These are phyloP conservation scores for Biancaea sappan DNA, from an alignment of 306 rosid genomes.

Conservation along the genomic window DNA sequence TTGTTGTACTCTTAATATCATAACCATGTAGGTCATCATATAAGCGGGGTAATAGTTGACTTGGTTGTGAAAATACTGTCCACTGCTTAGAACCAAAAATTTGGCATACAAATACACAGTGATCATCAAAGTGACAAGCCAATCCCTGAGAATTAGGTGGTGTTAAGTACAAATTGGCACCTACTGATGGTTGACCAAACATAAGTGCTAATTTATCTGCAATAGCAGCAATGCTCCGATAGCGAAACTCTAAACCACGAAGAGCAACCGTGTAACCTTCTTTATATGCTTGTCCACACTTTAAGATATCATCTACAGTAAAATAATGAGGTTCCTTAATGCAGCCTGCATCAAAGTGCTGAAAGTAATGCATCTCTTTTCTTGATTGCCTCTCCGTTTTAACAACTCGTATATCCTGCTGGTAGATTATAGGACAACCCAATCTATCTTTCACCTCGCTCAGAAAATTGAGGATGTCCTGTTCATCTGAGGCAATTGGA, in stretches of 20 bases:
- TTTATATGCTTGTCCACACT: constrained; percentile 67
- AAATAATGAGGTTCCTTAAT: constrained; percentile 48
- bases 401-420: constrained; percentile 79
- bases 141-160: constrained; percentile 89
- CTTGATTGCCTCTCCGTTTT: constrained; percentile 54
- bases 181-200: constrained; percentile 90
- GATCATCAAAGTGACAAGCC: constrained; percentile 82
- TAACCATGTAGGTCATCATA: constrained; percentile 60
- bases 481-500: constrained; percentile 83
- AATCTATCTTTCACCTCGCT: constrained; percentile 59
- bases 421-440: constrained; percentile 74
- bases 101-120: constrained; percentile 88
- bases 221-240: constrained; percentile 63
- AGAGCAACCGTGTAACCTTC: constrained; percentile 81
- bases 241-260: constrained; percentile 85
- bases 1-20: constrained; percentile 45
- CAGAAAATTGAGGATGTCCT: constrained; percentile 59
- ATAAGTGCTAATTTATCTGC: constrained; percentile 67
- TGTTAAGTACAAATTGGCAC: constrained; percentile 89
- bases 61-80: constrained; percentile 59
- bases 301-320: constrained; percentile 43
- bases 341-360: constrained; percentile 42
- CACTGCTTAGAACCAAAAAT: constrained; percentile 77
- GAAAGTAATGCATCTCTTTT: constrained; percentile 72
- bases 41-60: constrained; percentile 64